Evolutionary conservation across 768 basidiomycete genomes (phyloP).

Genomic region (Lepiota brunneoincarnata): DNA sequence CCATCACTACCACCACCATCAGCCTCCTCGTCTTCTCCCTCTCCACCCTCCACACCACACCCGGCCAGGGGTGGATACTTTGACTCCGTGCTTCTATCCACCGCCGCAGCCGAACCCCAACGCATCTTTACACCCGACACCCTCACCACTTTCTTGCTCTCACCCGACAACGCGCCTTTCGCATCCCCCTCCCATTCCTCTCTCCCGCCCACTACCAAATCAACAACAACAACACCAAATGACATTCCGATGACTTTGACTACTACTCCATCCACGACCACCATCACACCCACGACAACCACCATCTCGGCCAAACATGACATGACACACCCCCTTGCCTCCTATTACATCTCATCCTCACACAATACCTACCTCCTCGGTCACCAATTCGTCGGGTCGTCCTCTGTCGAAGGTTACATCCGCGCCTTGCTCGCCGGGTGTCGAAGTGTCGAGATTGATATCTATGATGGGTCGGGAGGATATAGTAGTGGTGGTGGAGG

Average conservation of each 20-base stretch:
- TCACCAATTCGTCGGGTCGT: slow-evolving; percentile 80
- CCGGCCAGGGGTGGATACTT: background rate
- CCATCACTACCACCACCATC: slow-evolving; percentile 25
- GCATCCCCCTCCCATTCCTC: slow-evolving; percentile 5
- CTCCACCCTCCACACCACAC: slow-evolving; percentile 19
- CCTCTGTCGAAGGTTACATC: slow-evolving; percentile 89
- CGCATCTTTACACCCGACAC: slow-evolving; percentile 48
- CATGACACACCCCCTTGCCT: slow-evolving; percentile 85
- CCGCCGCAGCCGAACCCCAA: background rate
- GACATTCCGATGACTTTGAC: slow-evolving; percentile 1
- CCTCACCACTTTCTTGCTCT: slow-evolving; percentile 79
- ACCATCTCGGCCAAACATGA: slow-evolving; percentile 46
- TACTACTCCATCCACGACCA: background rate
- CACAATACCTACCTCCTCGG: slow-evolving; percentile 94
- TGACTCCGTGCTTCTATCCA: background rate
- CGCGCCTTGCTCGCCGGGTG: slow-evolving; percentile 86
- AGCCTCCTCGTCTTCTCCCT: slow-evolving; percentile 14
- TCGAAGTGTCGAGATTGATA: slow-evolving; percentile 71
- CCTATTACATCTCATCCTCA: slow-evolving; percentile 89
- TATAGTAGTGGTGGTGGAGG: no score
- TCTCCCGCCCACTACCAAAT: slow-evolving; percentile 35
- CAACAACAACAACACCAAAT: slow-evolving; percentile 11
- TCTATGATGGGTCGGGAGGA: slow-evolving; percentile 29
- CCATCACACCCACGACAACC: background rate
- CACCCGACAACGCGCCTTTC: slow-evolving; percentile 68